A percentile compares a stretch with the other conserved stretches of the same genome.
Evolutionary conservation across 352 stramenopile genomes (phyloP).

Genomic region (Globisporangium nagaii): DNA sequence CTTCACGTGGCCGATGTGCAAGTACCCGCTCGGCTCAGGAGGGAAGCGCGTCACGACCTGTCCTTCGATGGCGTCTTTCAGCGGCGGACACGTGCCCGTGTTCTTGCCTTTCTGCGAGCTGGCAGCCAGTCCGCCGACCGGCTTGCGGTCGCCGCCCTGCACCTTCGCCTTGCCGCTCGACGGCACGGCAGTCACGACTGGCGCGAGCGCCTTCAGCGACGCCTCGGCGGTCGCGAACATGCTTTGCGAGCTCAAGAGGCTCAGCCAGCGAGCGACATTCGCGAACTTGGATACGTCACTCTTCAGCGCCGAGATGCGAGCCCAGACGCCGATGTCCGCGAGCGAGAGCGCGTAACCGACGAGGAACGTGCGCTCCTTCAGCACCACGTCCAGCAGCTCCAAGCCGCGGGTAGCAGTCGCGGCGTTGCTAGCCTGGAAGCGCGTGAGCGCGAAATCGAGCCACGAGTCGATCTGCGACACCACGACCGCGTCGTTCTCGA

Average conservation of each 20-base stretch:
- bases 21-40: conserved; percentile 13
- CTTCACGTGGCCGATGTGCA: conserved; percentile 98
- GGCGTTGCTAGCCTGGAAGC: conserved; percentile 29
- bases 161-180: conserved; percentile 6
- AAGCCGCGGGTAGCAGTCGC: conserved; percentile 33
- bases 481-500: conserved; percentile 39
- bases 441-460: conserved; percentile 89
- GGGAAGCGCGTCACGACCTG: conserved; percentile 97
- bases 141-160: conserved; percentile 17
- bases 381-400: conserved; percentile 84
- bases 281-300: conserved; percentile 44
- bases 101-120: conserved; percentile 65
- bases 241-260: conserved; percentile 49
- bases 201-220: conserved; percentile 48
- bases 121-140: neutral
- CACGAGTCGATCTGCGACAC: conserved; percentile 87
- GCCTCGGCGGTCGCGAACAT: conserved; percentile 49
- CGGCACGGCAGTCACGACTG: conserved; percentile 7
- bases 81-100: conserved; percentile 85
- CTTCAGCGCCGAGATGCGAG: conserved; percentile 44
- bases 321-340: conserved; percentile 94
- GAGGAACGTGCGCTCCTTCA: conserved; percentile 91
- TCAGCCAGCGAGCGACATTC: conserved; percentile 75
- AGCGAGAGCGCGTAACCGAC: conserved; percentile 92
- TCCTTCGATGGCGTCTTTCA: conserved; percentile 93